A percentile compares a stretch with the other conserved stretches of the same genome.
Conservation (phyloP, 176 grass and related monocot genomes). For the Aegilops tauschii region DNA sequence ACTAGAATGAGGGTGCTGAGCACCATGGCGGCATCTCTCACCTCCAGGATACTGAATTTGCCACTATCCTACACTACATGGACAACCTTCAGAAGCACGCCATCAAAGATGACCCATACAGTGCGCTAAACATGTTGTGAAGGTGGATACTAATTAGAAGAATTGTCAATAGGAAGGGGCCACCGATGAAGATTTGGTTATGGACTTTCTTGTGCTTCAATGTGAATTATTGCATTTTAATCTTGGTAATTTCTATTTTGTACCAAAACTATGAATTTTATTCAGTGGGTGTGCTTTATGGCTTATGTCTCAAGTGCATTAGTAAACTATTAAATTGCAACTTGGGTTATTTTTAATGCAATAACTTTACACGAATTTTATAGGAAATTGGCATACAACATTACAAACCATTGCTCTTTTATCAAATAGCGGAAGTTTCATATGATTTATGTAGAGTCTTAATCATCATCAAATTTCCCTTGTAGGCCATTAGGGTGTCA, state of each 20-base stretch:
- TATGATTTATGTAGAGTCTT: too few species aligned
- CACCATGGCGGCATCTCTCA: background rate
- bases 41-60: conserved; percentile 37
- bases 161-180: background rate
- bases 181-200: too few species aligned
- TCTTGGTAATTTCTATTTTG: background rate
- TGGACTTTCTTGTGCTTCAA: background rate
- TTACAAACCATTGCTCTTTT: too few species aligned
- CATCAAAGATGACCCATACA: conserved; percentile 25
- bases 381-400: too few species aligned
- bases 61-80: conserved; percentile 36
- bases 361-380: too few species aligned
- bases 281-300: too few species aligned
- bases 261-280: background rate
- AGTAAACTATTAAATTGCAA: too few species aligned
- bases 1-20: background rate
- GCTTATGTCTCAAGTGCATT: too few species aligned
- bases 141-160: background rate
- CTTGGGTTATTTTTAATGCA: too few species aligned
- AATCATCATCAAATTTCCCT: too few species aligned
- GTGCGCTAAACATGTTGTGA: conserved; percentile 41
- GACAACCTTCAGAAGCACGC: conserved; percentile 4
- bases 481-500: too few species aligned
- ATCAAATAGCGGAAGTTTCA: too few species aligned
- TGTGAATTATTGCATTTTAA: background rate